These are phyloP conservation scores for Candida anglica DNA, from an alignment of 805 yeast species.

Conservation along the genomic window DNA sequence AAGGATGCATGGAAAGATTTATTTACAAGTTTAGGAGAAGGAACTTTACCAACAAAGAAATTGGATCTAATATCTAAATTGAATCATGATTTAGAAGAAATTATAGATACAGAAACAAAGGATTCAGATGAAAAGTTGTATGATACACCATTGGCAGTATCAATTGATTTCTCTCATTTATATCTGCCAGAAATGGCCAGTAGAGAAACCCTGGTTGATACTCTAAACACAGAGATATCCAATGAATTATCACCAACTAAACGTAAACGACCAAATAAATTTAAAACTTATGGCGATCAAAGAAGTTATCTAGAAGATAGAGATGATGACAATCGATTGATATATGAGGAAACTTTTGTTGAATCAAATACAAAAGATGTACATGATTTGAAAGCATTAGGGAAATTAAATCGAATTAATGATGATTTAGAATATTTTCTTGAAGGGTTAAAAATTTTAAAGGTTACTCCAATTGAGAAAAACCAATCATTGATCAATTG, in stretches of 20 bases:
- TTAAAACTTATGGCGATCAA: slow-evolving; percentile 12
- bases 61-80: slow-evolving; percentile 1
- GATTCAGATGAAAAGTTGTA: neutral
- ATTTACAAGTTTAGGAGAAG: neutral
- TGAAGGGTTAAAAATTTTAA: slow-evolving; percentile 13
- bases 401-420: slow-evolving; percentile 7
- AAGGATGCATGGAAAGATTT: neutral
- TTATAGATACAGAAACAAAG: neutral
- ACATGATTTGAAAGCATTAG: slow-evolving; percentile 15
- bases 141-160: too few relatives aligned
- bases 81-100: neutral
- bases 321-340: slow-evolving; percentile 2
- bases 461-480: slow-evolving; percentile 1
- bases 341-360: neutral
- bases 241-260: neutral
- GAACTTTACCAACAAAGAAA: neutral
- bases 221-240: neutral
- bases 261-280: neutral
- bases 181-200: neutral
- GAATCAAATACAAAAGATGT: slow-evolving; percentile 8
- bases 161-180: too few relatives aligned
- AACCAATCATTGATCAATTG: slow-evolving; percentile 7
- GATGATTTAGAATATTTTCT: slow-evolving; percentile 13
- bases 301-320: slow-evolving; percentile 13
- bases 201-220: neutral